Conservation (phyloP, 2,329 filamentous ascomycete species). For the Phyllosticta citribraziliensis region DNA sequence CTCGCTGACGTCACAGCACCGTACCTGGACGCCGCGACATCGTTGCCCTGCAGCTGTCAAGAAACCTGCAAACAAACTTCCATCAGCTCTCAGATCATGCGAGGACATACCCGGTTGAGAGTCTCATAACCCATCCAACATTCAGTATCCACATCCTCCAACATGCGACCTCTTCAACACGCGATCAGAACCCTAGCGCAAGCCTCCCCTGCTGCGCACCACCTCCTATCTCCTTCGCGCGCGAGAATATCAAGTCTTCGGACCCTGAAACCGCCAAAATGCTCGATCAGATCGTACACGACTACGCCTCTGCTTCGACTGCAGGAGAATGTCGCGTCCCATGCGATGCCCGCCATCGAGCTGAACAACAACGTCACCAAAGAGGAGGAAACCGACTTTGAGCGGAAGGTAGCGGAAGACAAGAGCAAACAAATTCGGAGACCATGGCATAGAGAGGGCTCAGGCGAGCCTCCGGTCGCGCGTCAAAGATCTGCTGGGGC, state of each 20-base stretch:
- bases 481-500: conserved; percentile 42
- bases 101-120: background rate
- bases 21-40: background rate
- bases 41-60: background rate
- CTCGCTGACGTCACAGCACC: background rate
- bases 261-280: background rate
- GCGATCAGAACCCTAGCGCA: background rate
- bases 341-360: conserved; percentile 28
- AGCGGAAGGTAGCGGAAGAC: conserved; percentile 32
- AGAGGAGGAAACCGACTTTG: conserved; percentile 38
- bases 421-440: conserved; percentile 50
- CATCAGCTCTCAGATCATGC: background rate
- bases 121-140: background rate
- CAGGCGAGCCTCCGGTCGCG: conserved; percentile 47
- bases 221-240: background rate
- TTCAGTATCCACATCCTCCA: background rate
- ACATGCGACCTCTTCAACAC: conserved; percentile 5
- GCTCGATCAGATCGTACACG: background rate
- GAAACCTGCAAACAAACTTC: background rate
- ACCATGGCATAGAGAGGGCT: conserved; percentile 57
- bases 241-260: background rate
- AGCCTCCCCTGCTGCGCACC: background rate
- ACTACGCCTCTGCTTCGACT: background rate
- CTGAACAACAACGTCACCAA: conserved; percentile 35
- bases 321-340: conserved; percentile 29